Conservation (phyloP, 306 rosid genomes). For the Acacia melanoxylon region DNA sequence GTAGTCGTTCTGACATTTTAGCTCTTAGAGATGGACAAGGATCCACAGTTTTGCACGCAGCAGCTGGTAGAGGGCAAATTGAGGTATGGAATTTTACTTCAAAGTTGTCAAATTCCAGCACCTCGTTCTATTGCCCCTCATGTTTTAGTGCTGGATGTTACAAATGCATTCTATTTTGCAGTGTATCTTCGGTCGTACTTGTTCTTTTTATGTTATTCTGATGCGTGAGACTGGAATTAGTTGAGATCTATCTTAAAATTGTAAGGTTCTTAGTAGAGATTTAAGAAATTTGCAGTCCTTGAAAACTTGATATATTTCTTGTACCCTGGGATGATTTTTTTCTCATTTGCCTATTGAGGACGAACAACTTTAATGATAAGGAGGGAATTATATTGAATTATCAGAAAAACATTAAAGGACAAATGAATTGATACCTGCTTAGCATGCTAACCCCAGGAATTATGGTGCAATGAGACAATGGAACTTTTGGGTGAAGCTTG, state of each 20-base stretch:
- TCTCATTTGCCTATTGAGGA: conserved; percentile 7
- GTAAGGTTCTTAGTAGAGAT: neutral
- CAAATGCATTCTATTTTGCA: neutral
- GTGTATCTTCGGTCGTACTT: conserved; percentile 5
- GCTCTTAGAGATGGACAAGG: conserved; percentile 65
- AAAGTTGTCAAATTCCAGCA: too few species aligned
- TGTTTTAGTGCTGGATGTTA: too few species aligned
- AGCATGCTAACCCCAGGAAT: neutral
- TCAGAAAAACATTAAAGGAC: neutral
- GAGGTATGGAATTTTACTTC: conserved; percentile 50
- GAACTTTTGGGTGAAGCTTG: neutral
- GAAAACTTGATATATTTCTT: neutral
- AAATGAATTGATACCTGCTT: neutral
- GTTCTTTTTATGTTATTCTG: neutral
- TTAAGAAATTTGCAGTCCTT: neutral
- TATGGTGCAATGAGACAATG: conserved; percentile 2
- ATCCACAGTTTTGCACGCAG: conserved; percentile 69
- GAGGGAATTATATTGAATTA: neutral
- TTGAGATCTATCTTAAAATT: neutral
- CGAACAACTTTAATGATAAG: neutral
- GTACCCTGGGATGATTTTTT: neutral
- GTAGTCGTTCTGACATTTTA: conserved; percentile 42
- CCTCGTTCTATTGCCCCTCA: too few species aligned
- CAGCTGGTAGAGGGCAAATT: conserved; percentile 82
- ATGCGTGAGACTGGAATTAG: neutral